These are phyloP conservation scores for Sugiyamaella boreocaroliniensis DNA, from an alignment of 805 yeast species.

Conservation along the genomic window DNA sequence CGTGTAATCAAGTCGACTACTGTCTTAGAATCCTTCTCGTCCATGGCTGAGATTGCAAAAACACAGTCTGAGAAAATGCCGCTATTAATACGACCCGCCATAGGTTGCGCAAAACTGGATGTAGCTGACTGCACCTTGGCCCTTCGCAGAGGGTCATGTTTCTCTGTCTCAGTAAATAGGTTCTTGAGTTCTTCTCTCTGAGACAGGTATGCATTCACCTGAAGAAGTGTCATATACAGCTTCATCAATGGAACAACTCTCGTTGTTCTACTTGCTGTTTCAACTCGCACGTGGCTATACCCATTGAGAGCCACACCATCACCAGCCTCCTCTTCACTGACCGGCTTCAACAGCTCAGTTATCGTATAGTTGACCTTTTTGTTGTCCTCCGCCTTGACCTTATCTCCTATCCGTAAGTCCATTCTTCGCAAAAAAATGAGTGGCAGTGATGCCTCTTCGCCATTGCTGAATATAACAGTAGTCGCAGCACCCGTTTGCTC, in stretches of 20 bases:
- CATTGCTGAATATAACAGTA: constrained; percentile 10
- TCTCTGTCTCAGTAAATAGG: background rate
- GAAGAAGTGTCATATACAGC: constrained; percentile 10
- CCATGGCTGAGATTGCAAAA: constrained; percentile 17
- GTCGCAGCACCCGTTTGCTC: background rate
- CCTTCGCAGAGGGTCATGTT: background rate
- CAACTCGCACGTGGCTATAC: background rate
- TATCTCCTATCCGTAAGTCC: constrained; percentile 17
- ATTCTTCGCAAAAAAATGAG: constrained; percentile 3
- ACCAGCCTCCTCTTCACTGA: background rate
- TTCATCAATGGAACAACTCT: constrained; percentile 5
- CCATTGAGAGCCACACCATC: background rate
- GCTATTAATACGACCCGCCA: background rate
- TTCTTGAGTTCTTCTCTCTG: constrained; percentile 1
- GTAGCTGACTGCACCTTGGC: background rate
- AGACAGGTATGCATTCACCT: constrained; percentile 3
- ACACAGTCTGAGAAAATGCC: constrained; percentile 15
- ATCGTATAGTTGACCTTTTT: constrained; percentile 12
- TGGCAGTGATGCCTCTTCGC: constrained; percentile 7
- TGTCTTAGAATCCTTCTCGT: constrained; percentile 8
- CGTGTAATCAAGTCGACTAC: constrained; percentile 7
- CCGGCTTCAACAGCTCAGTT: constrained; percentile 5
- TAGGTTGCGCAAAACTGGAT: background rate
- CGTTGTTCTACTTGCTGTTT: background rate
- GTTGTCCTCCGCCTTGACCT: constrained; percentile 15